Evolutionary conservation across 148 eudicot species (phyloP).

Genomic region (Hydrangea macrophylla): DNA sequence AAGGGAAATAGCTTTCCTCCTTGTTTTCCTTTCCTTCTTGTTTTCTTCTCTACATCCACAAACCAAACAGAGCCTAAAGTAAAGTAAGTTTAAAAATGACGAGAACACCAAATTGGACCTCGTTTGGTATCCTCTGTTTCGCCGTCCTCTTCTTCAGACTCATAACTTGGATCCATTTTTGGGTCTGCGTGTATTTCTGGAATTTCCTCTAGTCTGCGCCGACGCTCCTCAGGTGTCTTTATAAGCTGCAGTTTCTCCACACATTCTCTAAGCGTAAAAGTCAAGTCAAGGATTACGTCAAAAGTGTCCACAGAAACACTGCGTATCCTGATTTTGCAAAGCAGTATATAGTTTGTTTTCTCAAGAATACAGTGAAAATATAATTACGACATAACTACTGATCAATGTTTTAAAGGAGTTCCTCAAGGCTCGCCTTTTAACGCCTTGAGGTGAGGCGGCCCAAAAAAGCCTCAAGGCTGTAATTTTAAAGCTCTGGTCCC

Average conservation of each 20-base stretch:
- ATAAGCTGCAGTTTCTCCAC: constrained; percentile 91
- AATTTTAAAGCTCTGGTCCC: too few relatives aligned
- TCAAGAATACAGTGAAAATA: too few relatives aligned
- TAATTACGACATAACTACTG: too few relatives aligned
- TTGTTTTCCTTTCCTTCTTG: too few relatives aligned
- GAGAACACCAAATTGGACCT: constrained; percentile 39
- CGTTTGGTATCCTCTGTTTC: constrained; percentile 54
- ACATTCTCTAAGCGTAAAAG: constrained; percentile 84
- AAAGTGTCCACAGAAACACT: background rate
- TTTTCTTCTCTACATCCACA: too few relatives aligned
- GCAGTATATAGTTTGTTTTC: too few relatives aligned
- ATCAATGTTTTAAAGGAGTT: too few relatives aligned
- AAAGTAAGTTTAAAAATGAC: background rate
- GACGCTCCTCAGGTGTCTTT: constrained; percentile 93
- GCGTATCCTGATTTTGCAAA: background rate
- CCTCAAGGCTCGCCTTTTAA: too few relatives aligned
- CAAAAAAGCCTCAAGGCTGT: too few relatives aligned
- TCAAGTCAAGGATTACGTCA: constrained; percentile 57
- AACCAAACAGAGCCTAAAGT: too few relatives aligned
- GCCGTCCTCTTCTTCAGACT: constrained; percentile 75
- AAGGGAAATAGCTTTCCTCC: too few relatives aligned
- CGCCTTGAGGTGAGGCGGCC: too few relatives aligned
- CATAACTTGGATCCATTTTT: constrained; percentile 87
- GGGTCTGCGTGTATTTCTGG: constrained; percentile 93
- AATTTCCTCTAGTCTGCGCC: constrained; percentile 81